phyloP scores from a whole-genome alignment of 2,329 filamentous ascomycete species.

The Cercospora sesami region DNA sequence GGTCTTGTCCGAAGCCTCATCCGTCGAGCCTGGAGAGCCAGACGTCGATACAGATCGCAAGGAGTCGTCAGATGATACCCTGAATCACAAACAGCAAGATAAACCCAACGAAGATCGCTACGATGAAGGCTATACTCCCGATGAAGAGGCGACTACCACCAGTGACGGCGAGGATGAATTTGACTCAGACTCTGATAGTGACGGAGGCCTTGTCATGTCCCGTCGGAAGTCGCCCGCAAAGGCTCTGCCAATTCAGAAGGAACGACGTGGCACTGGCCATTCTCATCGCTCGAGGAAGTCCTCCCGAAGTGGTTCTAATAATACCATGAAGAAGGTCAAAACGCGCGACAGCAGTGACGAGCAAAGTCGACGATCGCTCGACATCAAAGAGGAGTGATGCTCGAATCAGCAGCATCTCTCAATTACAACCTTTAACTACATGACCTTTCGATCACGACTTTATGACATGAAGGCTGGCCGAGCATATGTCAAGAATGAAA shows the following conservation, averaged over 20 bases:
- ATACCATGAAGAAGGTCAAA: slow-evolving; percentile 52
- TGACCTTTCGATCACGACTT: slow-evolving; percentile 15
- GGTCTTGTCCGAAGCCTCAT: slow-evolving; percentile 51
- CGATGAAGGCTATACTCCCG: slow-evolving; percentile 38
- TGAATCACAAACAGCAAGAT: slow-evolving; percentile 34
- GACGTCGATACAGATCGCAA: slow-evolving; percentile 41
- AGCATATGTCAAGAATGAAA: slow-evolving; percentile 8
- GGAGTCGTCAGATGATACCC: slow-evolving; percentile 40
- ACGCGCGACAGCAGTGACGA: slow-evolving; percentile 35
- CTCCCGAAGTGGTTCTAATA: slow-evolving; percentile 51
- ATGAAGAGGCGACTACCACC: slow-evolving; percentile 41
- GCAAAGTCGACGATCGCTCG: slow-evolving; percentile 22
- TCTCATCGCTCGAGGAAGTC: slow-evolving; percentile 43
- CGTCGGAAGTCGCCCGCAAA: slow-evolving; percentile 34
- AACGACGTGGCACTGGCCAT: slow-evolving; percentile 36
- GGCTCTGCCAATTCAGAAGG: slow-evolving; percentile 20
- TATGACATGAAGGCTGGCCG: slow-evolving; percentile 14
- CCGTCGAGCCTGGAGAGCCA: slow-evolving; percentile 40
- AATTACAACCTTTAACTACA: neutral
- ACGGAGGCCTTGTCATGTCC: slow-evolving; percentile 44
- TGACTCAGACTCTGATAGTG: slow-evolving; percentile 42
- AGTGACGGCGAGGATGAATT: slow-evolving; percentile 45
- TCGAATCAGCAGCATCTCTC: neutral
- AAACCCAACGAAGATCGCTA: slow-evolving; percentile 25
- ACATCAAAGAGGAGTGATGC: slow-evolving; percentile 30